phyloP scores from a whole-genome alignment of 169 alveolate species.

The Babesia bigemina region DNA sequence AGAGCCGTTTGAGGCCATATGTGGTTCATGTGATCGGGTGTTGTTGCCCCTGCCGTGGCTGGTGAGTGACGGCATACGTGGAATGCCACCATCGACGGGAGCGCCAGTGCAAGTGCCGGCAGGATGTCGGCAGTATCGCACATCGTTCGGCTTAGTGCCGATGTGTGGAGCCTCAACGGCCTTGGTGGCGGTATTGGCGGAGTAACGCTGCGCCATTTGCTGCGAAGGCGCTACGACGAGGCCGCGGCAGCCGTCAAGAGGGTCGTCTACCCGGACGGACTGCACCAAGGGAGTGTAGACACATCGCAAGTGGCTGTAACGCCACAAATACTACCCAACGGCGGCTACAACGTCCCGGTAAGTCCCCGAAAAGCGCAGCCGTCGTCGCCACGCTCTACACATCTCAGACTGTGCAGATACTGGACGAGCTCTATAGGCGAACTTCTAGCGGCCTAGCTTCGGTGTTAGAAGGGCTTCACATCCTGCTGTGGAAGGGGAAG shows the following conservation, averaged over 20 bases:
- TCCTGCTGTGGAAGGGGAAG: conserved; percentile 33
- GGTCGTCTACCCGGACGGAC: too few relatives aligned
- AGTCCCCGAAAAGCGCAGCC: neutral
- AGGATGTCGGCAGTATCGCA: neutral
- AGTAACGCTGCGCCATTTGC: neutral
- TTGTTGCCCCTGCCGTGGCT: too few relatives aligned
- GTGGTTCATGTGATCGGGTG: too few relatives aligned
- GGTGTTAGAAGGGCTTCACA: neutral
- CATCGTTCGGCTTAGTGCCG: neutral
- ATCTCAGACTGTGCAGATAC: neutral
- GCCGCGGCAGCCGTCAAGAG: neutral
- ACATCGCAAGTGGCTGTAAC: neutral
- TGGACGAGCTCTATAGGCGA: neutral
- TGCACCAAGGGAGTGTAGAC: too few relatives aligned
- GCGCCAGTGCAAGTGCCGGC: neutral
- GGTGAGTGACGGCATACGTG: too few relatives aligned
- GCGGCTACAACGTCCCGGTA: neutral
- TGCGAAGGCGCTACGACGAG: neutral
- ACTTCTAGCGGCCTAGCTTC: neutral
- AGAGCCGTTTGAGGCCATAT: too few relatives aligned
- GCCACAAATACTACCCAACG: neutral
- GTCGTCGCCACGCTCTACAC: neutral
- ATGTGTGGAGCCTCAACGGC: neutral
- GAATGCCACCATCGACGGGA: too few relatives aligned
- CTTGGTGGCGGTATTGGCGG: too few relatives aligned